Conservation (phyloP, 2,329 filamentous ascomycete genomes). For the Hawksworthiomyces lignivorus region DNA sequence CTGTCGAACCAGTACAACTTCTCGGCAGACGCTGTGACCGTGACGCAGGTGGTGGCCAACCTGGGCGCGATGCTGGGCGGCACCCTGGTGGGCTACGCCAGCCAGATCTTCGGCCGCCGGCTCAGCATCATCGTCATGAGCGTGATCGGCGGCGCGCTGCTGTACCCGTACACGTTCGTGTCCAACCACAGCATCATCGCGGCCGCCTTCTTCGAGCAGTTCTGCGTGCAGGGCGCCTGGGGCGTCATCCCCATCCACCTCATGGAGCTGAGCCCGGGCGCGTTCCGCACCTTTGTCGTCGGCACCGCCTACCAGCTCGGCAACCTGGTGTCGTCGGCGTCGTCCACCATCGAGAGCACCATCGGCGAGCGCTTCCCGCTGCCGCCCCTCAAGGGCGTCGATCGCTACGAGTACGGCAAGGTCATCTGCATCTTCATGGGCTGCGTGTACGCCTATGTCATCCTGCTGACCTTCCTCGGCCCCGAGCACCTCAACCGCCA, state of each 20-base stretch:
- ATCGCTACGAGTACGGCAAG: slow-evolving; percentile 66
- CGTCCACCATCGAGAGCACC: slow-evolving; percentile 67
- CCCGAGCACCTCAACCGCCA: slow-evolving; percentile 45
- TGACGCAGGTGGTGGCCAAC: slow-evolving; percentile 68
- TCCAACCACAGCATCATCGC: slow-evolving; percentile 51
- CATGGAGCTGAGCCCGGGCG: slow-evolving; percentile 67
- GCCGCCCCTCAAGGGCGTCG: slow-evolving; percentile 36
- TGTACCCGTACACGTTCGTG: slow-evolving; percentile 65
- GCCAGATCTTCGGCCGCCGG: slow-evolving; percentile 68
- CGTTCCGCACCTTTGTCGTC: slow-evolving; percentile 67
- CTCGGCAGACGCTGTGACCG: slow-evolving; percentile 14
- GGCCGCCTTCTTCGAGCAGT: slow-evolving; percentile 61
- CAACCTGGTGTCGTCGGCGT: slow-evolving; percentile 63
- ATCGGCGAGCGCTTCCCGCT: slow-evolving; percentile 71
- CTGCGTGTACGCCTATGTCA: slow-evolving; percentile 62
- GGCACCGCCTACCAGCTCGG: slow-evolving; percentile 71
- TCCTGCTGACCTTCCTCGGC: slow-evolving; percentile 55
- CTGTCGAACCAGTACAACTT: slow-evolving; percentile 27
- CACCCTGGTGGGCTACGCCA: slow-evolving; percentile 64
- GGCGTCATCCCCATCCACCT: slow-evolving; percentile 70
- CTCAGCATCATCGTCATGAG: slow-evolving; percentile 56
- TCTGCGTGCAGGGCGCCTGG: slow-evolving; percentile 72
- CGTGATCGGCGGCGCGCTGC: slow-evolving; percentile 51
- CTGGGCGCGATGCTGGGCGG: slow-evolving; percentile 68
- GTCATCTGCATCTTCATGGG: slow-evolving; percentile 91